Conservation (phyloP, 1,284 basidiomycete species). For the Fistulina hepatica region DNA sequence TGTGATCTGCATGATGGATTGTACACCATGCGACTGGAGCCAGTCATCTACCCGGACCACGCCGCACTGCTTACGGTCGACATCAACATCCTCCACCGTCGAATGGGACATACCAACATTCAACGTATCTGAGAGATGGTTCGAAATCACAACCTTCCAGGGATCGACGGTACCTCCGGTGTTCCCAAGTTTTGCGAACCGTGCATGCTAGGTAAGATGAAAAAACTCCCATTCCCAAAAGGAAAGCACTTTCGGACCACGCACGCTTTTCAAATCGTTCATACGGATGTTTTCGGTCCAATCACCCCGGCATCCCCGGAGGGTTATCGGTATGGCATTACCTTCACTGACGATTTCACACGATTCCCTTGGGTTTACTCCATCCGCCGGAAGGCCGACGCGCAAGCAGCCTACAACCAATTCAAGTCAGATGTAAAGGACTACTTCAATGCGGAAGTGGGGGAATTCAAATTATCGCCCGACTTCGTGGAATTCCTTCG, state of each 20-base stretch:
- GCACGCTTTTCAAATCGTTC: constrained; percentile 20
- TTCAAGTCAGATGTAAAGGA: constrained; percentile 15
- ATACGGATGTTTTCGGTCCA: constrained; percentile 24
- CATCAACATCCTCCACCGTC: neutral
- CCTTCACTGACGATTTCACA: no score
- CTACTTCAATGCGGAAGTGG: no score
- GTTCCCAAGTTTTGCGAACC: constrained; percentile 16
- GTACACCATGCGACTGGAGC: no score
- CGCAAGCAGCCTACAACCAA: no score
- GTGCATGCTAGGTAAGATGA: constrained; percentile 18
- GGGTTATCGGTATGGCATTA: constrained; percentile 17
- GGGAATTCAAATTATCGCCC: constrained; percentile 13
- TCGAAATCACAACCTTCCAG: neutral
- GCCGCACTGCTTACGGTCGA: neutral
- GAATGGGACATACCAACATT: neutral
- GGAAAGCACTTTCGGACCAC: constrained; percentile 10
- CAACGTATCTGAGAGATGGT: neutral
- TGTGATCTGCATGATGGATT: no score
- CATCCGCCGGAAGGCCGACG: no score
- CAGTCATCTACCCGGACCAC: no score
- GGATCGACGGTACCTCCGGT: neutral
- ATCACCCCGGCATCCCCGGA: constrained; percentile 14
- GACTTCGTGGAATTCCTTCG: constrained; percentile 17
- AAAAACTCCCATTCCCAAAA: constrained; percentile 19
- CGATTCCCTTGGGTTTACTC: no score